Evolutionary conservation across 176 grass and related monocot genomes (phyloP), one percentile per base, ranked within the genome.

Genomic region (Carex cristatella): DNA sequence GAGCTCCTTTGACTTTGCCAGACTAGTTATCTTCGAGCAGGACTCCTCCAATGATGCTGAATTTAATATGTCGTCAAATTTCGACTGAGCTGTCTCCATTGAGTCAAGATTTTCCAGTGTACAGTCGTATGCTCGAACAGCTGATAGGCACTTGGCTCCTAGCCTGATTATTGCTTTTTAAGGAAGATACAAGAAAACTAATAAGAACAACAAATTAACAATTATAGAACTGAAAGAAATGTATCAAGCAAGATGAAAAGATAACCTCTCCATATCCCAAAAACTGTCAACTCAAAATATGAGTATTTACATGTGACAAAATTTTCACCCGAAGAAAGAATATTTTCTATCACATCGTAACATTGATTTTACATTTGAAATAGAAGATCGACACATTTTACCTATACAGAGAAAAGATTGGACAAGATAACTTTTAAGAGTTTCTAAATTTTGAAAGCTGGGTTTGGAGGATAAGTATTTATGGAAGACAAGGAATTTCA

Each of bases 41-140:
- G 87, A 84, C 85, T 94, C 89, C 61, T 93, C 92, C 69, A 97
- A 84, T 58, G 95, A 97, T 87, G 87, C 83, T 57, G 92, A 97
- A 89, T 97, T 93, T 75, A 97, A 53, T 88, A 97, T 91, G 33
- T 90, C 89, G 81, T 98, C 91, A 80, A 98, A 98, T 86, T 94
- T 98, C 55, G 79, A 90, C 54, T 93, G 92, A 87, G 95, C 86
- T 84, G 84, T 85, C 71, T 97, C 86, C 16, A 94, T 54, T 64
- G 81, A 81, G 7, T 93, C 91, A 16, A 90, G 83, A 59, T 93
- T 86, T 82, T 98, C 90, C 58, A 98, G 62, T 83, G 92, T 89
- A 65, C 82, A 93, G 72, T 98, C 95, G 60, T 94, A 93, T 61
- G 91, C 91, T 91, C 90, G 86, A 64, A 98, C 89, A 54, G 95